These are phyloP conservation scores for Camellia granthamiana DNA, from an alignment of 148 eudicot genomes.

Conservation along the genomic window DNA sequence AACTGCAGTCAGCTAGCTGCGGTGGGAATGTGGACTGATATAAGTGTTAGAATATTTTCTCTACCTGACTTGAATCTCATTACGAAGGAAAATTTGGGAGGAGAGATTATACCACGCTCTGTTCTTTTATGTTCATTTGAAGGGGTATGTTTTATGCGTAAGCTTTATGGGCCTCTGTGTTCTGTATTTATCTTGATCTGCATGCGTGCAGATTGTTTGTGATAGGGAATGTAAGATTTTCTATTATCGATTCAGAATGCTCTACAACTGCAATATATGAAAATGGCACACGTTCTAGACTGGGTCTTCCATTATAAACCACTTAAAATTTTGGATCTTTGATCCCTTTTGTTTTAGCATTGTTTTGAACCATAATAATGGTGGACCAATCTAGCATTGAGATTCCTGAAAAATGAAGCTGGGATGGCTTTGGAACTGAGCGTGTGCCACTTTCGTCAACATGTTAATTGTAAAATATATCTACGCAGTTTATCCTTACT, in stretches of 20 bases:
- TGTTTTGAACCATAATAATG: not conserved
- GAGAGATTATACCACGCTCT: conserved; percentile 98
- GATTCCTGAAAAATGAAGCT: not conserved
- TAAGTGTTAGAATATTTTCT: conserved; percentile 76
- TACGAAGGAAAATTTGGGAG: conserved; percentile 84
- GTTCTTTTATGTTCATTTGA: conserved; percentile 93
- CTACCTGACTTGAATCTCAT: conserved; percentile 87
- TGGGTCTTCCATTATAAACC: not conserved
- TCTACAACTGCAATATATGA: conserved; percentile 1
- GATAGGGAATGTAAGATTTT: not conserved
- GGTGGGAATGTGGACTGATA: conserved; percentile 99
- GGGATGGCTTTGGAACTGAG: not conserved
- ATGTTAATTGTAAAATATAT: not conserved
- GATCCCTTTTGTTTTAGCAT: not conserved
- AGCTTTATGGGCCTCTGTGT: not conserved
- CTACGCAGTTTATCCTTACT: not conserved
- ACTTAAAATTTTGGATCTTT: conserved; percentile 4
- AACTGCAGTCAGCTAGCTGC: conserved; percentile 85
- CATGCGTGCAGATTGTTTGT: not conserved
- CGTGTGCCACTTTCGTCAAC: not conserved
- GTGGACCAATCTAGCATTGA: not conserved
- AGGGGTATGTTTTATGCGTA: conserved; percentile 60
- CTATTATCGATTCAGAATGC: not conserved
- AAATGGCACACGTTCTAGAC: not conserved
- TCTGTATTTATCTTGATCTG: not conserved